Conservation (phyloP, 2,329 filamentous ascomycete genomes). For the Colletotrichum acutatum region DNA sequence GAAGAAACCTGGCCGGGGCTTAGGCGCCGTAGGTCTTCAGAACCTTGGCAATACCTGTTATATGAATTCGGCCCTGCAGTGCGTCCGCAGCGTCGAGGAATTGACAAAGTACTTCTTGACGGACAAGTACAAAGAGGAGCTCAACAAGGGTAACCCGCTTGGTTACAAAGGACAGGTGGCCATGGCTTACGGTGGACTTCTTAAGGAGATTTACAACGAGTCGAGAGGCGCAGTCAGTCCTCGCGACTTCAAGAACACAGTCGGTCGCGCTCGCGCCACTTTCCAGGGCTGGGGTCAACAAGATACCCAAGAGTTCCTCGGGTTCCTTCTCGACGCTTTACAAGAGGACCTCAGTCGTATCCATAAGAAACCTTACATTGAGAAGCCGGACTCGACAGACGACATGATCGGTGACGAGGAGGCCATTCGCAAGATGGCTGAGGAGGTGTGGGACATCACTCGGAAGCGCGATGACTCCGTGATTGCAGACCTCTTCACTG, state of each 20-base stretch:
- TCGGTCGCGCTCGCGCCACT: slow-evolving; percentile 83
- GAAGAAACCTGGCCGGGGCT: slow-evolving; percentile 74
- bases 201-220: slow-evolving; percentile 83
- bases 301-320: slow-evolving; percentile 96
- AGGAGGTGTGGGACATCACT: slow-evolving; percentile 91
- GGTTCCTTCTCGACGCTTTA: slow-evolving; percentile 92
- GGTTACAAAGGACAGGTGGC: slow-evolving; percentile 89
- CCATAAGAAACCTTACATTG: slow-evolving; percentile 95
- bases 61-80: slow-evolving; percentile 98
- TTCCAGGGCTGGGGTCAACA: slow-evolving; percentile 97
- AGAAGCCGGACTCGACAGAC: slow-evolving; percentile 97
- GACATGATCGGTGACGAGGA: slow-evolving; percentile 88
- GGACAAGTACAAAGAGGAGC: slow-evolving; percentile 78
- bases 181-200: slow-evolving; percentile 80
- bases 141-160: slow-evolving; percentile 87
- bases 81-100: slow-evolving; percentile 92
- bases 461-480: slow-evolving; percentile 94
- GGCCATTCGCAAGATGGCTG: slow-evolving; percentile 85
- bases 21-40: slow-evolving; percentile 83
- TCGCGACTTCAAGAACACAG: slow-evolving; percentile 81
- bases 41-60: slow-evolving; percentile 99
- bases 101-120: slow-evolving; percentile 90
- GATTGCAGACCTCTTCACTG: slow-evolving; percentile 94
- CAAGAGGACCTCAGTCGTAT: slow-evolving; percentile 96
- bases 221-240: slow-evolving; percentile 78